Percentiles rank a stretch among this genome's conserved stretches.
Evolutionary conservation across 805 yeast genomes (phyloP).

Genomic region (Teunomyces cretensis): DNA sequence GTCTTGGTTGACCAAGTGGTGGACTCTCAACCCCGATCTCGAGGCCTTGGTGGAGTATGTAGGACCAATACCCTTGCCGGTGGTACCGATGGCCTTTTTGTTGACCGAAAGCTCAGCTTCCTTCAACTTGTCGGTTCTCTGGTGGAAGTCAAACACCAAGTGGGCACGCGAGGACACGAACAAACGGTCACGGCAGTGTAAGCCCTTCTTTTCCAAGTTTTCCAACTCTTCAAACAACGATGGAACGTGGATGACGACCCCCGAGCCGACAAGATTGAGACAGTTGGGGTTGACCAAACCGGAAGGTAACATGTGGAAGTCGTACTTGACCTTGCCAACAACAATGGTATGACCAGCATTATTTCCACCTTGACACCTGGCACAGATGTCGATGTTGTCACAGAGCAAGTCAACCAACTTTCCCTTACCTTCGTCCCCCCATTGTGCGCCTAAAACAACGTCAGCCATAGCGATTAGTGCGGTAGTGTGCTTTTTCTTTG

Average conservation of each 20-base stretch:
- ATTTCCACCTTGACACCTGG: conserved; percentile 98
- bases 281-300: conserved; percentile 96
- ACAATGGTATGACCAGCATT: conserved; percentile 99
- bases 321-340: conserved; percentile 83
- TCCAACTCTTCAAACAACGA: conserved; percentile 87
- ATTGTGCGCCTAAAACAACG: conserved; percentile 96
- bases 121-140: conserved; percentile 91
- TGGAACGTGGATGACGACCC: conserved; percentile 95
- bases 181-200: conserved; percentile 70
- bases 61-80: conserved; percentile 99
- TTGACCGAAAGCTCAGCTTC: conserved; percentile 82
- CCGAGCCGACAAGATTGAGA: conserved; percentile 86
- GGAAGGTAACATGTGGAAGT: conserved; percentile 98
- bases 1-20: conserved; percentile 87
- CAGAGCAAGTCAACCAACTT: conserved; percentile 93
- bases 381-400: conserved; percentile 94
- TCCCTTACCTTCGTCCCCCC: conserved; percentile 99
- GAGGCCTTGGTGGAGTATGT: conserved; percentile 96
- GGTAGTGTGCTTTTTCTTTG: not conserved
- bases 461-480: conserved; percentile 55
- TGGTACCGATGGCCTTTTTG: conserved; percentile 91
- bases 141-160: conserved; percentile 96
- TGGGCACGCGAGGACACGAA: conserved; percentile 94
- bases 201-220: conserved; percentile 78
- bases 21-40: conserved; percentile 95